phyloP scores from a whole-genome alignment of 192 early-diverging fungal species.

The Spizellomyces sp. region DNA sequence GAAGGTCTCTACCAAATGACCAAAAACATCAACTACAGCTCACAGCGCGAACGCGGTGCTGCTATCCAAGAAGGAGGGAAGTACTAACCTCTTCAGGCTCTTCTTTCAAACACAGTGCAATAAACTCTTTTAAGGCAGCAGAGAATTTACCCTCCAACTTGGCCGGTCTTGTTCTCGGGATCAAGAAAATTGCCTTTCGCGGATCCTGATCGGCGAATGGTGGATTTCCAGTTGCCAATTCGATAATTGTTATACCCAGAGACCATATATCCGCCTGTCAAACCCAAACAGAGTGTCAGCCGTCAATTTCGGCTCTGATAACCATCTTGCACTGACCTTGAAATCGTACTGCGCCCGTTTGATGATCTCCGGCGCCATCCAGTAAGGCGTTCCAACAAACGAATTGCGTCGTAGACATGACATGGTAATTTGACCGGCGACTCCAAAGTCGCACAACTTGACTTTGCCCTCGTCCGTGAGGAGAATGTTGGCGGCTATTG shows the following conservation, averaged over 20 bases:
- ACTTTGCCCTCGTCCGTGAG: slow-evolving; percentile 52
- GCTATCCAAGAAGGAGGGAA: neutral
- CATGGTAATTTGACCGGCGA: slow-evolving; percentile 58
- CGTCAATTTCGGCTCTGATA: no score
- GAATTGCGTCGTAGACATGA: slow-evolving; percentile 63
- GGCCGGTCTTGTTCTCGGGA: slow-evolving; percentile 81
- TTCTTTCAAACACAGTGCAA: slow-evolving; percentile 80
- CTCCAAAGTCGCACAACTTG: slow-evolving; percentile 66
- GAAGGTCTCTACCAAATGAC: slow-evolving; percentile 66
- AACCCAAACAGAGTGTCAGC: slow-evolving; percentile 7
- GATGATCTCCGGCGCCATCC: slow-evolving; percentile 68
- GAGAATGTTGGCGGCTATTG: slow-evolving; percentile 70
- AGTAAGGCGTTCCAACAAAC: slow-evolving; percentile 83
- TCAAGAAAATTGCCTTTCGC: slow-evolving; percentile 83
- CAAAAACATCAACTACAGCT: no score
- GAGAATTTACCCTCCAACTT: slow-evolving; percentile 81
- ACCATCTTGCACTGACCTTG: slow-evolving; percentile 59
- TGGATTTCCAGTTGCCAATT: slow-evolving; percentile 93
- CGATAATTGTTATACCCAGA: slow-evolving; percentile 96
- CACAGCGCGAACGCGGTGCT: neutral
- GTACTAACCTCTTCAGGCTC: slow-evolving; percentile 73
- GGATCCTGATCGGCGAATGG: slow-evolving; percentile 91
- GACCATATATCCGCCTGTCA: slow-evolving; percentile 98
- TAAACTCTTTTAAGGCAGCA: slow-evolving; percentile 83
- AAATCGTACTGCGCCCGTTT: slow-evolving; percentile 73